Percentiles rank a stretch among this genome's conserved stretches.
phyloP scores from a whole-genome alignment of 1,139 yeast species.

The Candida sp. region DNA sequence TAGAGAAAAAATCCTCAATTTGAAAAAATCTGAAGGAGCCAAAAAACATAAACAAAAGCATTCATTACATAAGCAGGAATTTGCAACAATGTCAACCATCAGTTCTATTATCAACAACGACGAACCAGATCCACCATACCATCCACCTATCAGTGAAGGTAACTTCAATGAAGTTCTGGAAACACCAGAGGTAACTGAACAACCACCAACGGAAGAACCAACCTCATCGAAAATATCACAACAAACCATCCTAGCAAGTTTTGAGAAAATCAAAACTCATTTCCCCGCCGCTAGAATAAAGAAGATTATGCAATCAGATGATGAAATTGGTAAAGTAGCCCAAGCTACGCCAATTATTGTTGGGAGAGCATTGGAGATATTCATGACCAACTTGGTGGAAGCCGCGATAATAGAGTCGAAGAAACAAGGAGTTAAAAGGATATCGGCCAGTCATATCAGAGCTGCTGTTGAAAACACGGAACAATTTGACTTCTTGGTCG shows the following conservation, averaged over 20 bases:
- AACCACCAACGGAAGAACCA: not conserved
- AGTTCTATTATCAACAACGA: conserved; percentile 1
- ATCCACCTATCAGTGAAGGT: not conserved
- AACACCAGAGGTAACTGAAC: not conserved
- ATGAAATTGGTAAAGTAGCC: conserved; percentile 97
- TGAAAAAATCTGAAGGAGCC: not conserved
- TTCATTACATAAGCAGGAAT: not conserved
- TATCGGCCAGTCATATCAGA: conserved; percentile 79
- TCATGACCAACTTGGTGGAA: conserved; percentile 86
- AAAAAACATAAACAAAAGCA: not conserved
- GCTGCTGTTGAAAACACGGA: conserved; percentile 84
- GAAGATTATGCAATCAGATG: conserved; percentile 96
- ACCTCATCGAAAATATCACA: conserved; percentile 18
- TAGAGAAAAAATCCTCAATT: not conserved
- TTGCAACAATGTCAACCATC: conserved; percentile 2
- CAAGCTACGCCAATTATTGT: conserved; percentile 98
- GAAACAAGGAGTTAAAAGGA: conserved; percentile 72
- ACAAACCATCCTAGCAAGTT: conserved; percentile 28
- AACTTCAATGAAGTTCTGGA: not conserved
- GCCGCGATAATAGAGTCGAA: conserved; percentile 80
- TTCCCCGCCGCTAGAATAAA: conserved; percentile 97
- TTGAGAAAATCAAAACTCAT: conserved; percentile 75
- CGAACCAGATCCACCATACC: conserved; percentile 1
- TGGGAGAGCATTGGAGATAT: conserved; percentile 90
- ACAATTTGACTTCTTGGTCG: conserved; percentile 87